Percentiles rank a stretch among this genome's conserved stretches.
Conservation (phyloP, 192 early-diverging fungal genomes). For the Chytriomyces hyalinus region DNA sequence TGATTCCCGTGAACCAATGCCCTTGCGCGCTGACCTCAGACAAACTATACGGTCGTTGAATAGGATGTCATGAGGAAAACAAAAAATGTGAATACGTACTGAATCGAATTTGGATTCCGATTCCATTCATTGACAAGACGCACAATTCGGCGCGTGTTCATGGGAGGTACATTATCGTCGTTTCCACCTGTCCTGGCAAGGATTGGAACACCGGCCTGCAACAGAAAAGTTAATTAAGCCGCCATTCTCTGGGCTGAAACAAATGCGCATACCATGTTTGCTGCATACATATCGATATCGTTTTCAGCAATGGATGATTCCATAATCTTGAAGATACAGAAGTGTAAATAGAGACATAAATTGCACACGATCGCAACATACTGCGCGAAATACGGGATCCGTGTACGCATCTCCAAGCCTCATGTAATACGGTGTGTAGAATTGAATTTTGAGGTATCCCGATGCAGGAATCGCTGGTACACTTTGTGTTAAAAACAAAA, state of each 20-base stretch:
- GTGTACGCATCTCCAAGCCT: constrained; percentile 66
- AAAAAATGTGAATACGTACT: constrained; percentile 38
- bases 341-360: constrained; percentile 6
- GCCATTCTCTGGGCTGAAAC: not conserved
- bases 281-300: constrained; percentile 73
- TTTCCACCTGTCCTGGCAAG: constrained; percentile 63
- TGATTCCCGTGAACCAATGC: constrained; percentile 71
- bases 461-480: constrained; percentile 65
- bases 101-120: constrained; percentile 49
- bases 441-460: constrained; percentile 76
- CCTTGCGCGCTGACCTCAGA: constrained; percentile 66
- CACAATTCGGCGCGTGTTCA: constrained; percentile 66
- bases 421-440: constrained; percentile 72
- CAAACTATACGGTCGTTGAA: constrained; percentile 46
- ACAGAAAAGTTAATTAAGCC: not conserved
- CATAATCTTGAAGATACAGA: constrained; percentile 53
- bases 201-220: constrained; percentile 68
- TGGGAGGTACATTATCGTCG: constrained; percentile 78
- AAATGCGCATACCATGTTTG: constrained; percentile 61
- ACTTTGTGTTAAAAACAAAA: not conserved
- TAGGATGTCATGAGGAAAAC: not conserved
- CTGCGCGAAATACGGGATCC: constrained; percentile 67
- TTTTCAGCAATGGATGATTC: constrained; percentile 76
- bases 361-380: constrained; percentile 35
- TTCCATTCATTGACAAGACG: constrained; percentile 70